A percentile compares a stretch with the other conserved stretches of the same genome.
phyloP scores from a whole-genome alignment of 495 filamentous ascomycete species.

The Xylaria acuta region DNA sequence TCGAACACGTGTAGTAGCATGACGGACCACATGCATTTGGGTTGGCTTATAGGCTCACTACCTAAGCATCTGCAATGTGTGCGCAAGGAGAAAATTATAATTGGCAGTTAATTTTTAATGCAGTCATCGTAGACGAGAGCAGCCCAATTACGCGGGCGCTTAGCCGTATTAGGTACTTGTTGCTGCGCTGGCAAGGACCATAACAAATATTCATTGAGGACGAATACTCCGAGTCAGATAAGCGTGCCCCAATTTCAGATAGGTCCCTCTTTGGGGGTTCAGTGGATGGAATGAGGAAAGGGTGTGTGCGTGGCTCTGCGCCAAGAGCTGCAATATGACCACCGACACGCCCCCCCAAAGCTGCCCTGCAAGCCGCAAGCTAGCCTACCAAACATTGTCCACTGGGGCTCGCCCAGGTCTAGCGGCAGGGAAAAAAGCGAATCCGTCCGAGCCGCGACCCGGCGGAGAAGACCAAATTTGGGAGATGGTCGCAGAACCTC shows the following conservation, averaged over 20 bases:
- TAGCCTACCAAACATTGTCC: slow-evolving; percentile 38
- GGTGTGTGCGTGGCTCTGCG: slow-evolving; percentile 29
- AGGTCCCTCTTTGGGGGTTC: slow-evolving; percentile 29
- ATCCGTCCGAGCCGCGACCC: slow-evolving; percentile 48
- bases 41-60: not conserved
- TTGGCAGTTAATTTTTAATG: not conserved
- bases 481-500: slow-evolving; percentile 40
- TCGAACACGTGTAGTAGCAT: not conserved
- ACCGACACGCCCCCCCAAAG: slow-evolving; percentile 34
- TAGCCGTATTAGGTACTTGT: slow-evolving; percentile 37
- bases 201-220: slow-evolving; percentile 30
- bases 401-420: slow-evolving; percentile 41
- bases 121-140: slow-evolving; percentile 13
- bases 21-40: not conserved
- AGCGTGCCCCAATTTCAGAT: slow-evolving; percentile 38
- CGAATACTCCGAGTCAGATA: slow-evolving; percentile 45
- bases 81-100: slow-evolving; percentile 2
- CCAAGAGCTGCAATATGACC: slow-evolving; percentile 42
- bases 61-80: not conserved
- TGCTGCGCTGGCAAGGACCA: slow-evolving; percentile 27
- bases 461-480: slow-evolving; percentile 45
- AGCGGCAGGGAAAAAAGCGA: slow-evolving; percentile 41
- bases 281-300: slow-evolving; percentile 27
- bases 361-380: slow-evolving; percentile 36
- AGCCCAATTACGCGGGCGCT: slow-evolving; percentile 12